Evolutionary conservation across 2,329 filamentous ascomycete genomes (phyloP).

Genomic region (Colletotrichum magnum): DNA sequence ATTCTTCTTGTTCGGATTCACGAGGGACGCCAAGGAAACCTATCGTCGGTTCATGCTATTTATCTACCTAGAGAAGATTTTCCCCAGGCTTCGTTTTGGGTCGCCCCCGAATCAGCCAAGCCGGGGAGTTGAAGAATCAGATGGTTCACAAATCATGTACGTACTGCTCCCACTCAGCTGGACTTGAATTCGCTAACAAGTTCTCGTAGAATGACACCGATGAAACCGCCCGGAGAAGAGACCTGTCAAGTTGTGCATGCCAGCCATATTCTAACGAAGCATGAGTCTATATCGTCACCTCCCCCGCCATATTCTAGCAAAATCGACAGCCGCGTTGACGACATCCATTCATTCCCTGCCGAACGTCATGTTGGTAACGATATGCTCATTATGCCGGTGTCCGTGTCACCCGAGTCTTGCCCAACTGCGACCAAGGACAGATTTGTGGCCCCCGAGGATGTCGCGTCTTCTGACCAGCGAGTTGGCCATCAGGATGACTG

Average conservation of each 20-base stretch:
- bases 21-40: slow-evolving; percentile 65
- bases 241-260: not conserved
- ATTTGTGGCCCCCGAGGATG: not conserved
- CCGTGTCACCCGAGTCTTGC: not conserved
- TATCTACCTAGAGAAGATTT: slow-evolving; percentile 59
- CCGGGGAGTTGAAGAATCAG: slow-evolving; percentile 5
- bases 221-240: not conserved
- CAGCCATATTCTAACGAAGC: slow-evolving; percentile 5
- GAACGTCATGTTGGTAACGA: not conserved
- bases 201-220: not conserved
- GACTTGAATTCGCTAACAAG: not conserved
- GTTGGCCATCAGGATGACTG: not conserved
- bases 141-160: slow-evolving; percentile 10
- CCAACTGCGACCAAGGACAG: not conserved
- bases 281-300: not conserved
- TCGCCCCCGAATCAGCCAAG: slow-evolving; percentile 37
- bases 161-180: not conserved
- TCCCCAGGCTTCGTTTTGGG: slow-evolving; percentile 55
- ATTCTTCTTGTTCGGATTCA: slow-evolving; percentile 69
- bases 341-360: not conserved
- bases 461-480: not conserved
- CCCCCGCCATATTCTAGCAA: not conserved
- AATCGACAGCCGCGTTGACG: not conserved
- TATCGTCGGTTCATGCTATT: slow-evolving; percentile 59
- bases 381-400: not conserved